Conservation (phyloP, 192 early-diverging fungal species). For the Podila epicladia region DNA sequence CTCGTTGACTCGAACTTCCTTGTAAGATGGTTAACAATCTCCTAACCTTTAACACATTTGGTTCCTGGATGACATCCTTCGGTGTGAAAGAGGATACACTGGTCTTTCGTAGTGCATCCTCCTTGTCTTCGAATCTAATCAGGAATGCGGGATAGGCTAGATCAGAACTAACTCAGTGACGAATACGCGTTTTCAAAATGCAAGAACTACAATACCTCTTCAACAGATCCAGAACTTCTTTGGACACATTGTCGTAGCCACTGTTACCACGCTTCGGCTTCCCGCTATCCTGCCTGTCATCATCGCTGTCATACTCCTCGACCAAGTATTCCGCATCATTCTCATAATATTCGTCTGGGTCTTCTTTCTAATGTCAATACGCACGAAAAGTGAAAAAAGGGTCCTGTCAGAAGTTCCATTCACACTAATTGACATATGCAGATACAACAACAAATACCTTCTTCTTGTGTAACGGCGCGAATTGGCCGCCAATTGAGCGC, state of each 20-base stretch:
- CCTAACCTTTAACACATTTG: conserved; percentile 58
- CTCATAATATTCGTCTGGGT: conserved; percentile 24
- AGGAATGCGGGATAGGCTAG: too few species aligned
- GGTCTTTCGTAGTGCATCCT: conserved; percentile 9
- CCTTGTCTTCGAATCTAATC: conserved; percentile 32
- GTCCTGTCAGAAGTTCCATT: background rate
- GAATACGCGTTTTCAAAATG: background rate
- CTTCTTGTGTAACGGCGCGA: conserved; percentile 1
- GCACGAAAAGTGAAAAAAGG: background rate
- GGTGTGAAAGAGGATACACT: background rate
- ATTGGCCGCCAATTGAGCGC: background rate
- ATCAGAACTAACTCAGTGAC: too few species aligned
- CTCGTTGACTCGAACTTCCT: background rate
- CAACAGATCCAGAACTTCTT: conserved; percentile 65
- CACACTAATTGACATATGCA: background rate
- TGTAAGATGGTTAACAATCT: background rate
- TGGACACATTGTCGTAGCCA: conserved; percentile 59
- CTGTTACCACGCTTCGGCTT: conserved; percentile 9
- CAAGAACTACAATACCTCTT: conserved; percentile 37
- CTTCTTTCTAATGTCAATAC: conserved; percentile 21
- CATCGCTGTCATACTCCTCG: conserved; percentile 75
- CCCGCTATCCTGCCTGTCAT: conserved; percentile 19
- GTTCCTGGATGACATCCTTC: conserved; percentile 43
- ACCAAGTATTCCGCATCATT: conserved; percentile 60
- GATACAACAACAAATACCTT: conserved; percentile 10